These are phyloP conservation scores for Coemansia sp. DNA, from an alignment of 192 early-diverging fungal species.

Conservation along the genomic window DNA sequence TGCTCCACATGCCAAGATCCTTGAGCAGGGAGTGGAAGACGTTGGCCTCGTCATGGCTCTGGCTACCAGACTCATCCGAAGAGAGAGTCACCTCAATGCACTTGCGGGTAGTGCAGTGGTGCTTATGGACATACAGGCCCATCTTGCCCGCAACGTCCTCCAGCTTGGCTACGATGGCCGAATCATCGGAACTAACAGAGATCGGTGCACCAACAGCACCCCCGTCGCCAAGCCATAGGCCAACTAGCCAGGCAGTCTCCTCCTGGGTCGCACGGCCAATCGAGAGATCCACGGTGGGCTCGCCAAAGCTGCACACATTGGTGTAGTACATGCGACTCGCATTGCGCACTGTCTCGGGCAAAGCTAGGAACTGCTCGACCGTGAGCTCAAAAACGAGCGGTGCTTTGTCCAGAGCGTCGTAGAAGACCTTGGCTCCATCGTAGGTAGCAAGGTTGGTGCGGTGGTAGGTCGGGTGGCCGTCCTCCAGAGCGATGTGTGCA, in stretches of 20 bases:
- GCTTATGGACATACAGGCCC: conserved; percentile 14
- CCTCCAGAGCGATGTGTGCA: background rate
- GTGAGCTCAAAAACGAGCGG: conserved; percentile 31
- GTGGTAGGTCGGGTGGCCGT: background rate
- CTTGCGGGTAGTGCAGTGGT: background rate
- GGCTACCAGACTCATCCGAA: background rate
- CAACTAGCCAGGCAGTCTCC: conserved; percentile 41
- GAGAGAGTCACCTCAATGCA: background rate
- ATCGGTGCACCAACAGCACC: background rate
- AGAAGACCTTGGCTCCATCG: conserved; percentile 18
- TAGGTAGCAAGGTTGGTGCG: background rate
- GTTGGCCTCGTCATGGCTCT: background rate
- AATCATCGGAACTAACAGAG: background rate
- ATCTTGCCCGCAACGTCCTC: conserved; percentile 22
- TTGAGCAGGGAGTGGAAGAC: conserved; percentile 15
- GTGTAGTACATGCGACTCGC: conserved; percentile 23
- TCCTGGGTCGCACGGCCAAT: conserved; percentile 24
- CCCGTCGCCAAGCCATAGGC: conserved; percentile 22
- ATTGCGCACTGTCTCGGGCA: conserved; percentile 19
- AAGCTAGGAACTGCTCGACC: conserved; percentile 30
- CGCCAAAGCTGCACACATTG: conserved; percentile 19
- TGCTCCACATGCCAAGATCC: conserved; percentile 12
- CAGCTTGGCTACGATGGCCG: conserved; percentile 14
- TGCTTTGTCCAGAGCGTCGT: conserved; percentile 10
- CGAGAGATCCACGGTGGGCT: conserved; percentile 11